Base-by-base conservation (phyloP, 192 early-diverging fungal species). In the Coemansia sp. region DNA sequence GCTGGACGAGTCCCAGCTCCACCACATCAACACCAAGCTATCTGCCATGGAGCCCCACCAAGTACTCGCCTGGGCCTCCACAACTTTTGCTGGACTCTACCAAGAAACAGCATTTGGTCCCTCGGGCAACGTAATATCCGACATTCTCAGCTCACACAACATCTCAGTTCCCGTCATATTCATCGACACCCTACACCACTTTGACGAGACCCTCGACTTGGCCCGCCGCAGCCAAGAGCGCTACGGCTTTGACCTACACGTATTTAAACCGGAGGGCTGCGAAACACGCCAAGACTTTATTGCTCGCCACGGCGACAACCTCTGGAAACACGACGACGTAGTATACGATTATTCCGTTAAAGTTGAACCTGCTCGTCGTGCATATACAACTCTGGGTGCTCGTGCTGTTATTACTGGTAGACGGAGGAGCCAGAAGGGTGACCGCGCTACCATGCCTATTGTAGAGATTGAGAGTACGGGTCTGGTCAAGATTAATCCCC, bases 101-200 rank as follows among this genome's bases (percentile, higher is more conserved):
- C 96, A 98, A 75, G 95, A 94, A 43, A 96, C 96, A 27, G 94
- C 96, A 24, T 96, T 98, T 76, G 96, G 96, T 6, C 87, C 92
- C 29, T 94, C 96, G 5, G 96, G 96, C 38, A 86, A 92, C 68
- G 94, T 90, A 64, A 93, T 92, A 62, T 73, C 91, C 35, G 93
- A 98, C 78, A 92, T 98, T 80, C 86, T 95, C 62, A 82, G 82
- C 61, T 88, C 91, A 60, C 86, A 92, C 52, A 85, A 82, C 58
- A 67, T 84, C 34, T 84, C 89, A 12, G 75, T 83, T 6, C 75
- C 86, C 11, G 84, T 96, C 24, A 92, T 98, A 69, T 98, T 98
- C 64, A 78, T 98, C 62, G 96, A 98, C 79, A 98, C 96, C 3
- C 82, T 98, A 47, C 92, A 98, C 75, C 93, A 98, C 80, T 98